phyloP scores from a whole-genome alignment of 495 filamentous ascomycete genomes.

The Penicillium angulare region DNA sequence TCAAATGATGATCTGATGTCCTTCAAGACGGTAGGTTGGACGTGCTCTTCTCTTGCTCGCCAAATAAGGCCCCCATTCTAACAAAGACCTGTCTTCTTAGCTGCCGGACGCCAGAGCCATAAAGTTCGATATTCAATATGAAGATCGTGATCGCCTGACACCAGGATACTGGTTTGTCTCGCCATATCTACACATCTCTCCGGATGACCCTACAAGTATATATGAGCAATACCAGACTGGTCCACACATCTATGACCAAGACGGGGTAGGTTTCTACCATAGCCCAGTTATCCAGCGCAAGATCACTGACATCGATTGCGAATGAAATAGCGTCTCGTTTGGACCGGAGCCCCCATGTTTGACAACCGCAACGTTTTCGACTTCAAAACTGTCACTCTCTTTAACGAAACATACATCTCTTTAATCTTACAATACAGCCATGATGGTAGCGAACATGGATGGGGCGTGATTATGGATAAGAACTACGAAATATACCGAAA shows the following conservation, averaged over 20 bases:
- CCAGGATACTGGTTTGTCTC: conserved; percentile 40
- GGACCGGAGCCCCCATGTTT: conserved; percentile 30
- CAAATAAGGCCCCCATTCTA: neutral
- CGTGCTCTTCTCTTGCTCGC: neutral
- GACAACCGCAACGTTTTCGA: conserved; percentile 35
- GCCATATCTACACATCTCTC: conserved; percentile 28
- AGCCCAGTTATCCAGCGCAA: neutral
- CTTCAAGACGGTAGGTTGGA: conserved; percentile 16
- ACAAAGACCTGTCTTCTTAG: conserved; percentile 12
- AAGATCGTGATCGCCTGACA: conserved; percentile 21
- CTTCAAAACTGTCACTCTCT: conserved; percentile 35
- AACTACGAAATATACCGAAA: conserved; percentile 32
- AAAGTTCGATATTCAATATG: conserved; percentile 27
- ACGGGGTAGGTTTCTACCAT: conserved; percentile 29
- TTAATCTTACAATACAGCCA: conserved; percentile 34
- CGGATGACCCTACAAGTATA: conserved; percentile 20
- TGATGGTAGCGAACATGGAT: conserved; percentile 29
- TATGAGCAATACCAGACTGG: conserved; percentile 36
- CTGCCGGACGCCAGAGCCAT: conserved; percentile 29
- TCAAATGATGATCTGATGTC: conserved; percentile 23
- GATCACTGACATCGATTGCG: conserved; percentile 5
- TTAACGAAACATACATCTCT: conserved; percentile 38
- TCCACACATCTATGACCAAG: conserved; percentile 39
- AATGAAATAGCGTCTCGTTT: conserved; percentile 31
- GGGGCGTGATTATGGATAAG: conserved; percentile 29